These are phyloP conservation scores for Chlorella sp. DNA, from an alignment of 139 green algal genomes.

Conservation along the genomic window DNA sequence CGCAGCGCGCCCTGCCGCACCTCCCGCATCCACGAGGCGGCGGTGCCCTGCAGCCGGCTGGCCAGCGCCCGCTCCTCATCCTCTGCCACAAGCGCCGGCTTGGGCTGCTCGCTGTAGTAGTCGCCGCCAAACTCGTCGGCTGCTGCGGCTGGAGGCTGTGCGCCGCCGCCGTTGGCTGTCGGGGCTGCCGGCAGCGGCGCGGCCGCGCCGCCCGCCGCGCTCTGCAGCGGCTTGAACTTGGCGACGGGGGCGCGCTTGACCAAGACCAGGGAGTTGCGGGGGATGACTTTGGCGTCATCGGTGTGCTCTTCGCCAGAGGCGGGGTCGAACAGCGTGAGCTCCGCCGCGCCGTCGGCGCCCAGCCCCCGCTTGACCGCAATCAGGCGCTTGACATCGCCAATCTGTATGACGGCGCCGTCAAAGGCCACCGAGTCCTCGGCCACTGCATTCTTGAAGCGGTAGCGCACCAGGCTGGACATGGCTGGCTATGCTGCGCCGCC, in stretches of 20 bases:
- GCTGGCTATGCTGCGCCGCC: background rate
- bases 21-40: conserved; percentile 43
- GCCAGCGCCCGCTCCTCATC: conserved; percentile 43
- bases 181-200: background rate
- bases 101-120: conserved; percentile 35
- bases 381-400: conserved; percentile 81
- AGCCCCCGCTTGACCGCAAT: conserved; percentile 84
- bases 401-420: conserved; percentile 78
- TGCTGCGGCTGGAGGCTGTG: background rate
- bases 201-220: conserved; percentile 7
- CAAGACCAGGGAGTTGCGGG: conserved; percentile 69
- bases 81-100: conserved; percentile 28
- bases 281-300: conserved; percentile 73
- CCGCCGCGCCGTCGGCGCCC: conserved; percentile 59
- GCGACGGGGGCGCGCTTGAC: conserved; percentile 69
- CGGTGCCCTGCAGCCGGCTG: conserved; percentile 40
- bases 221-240: conserved; percentile 41
- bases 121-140: conserved; percentile 50
- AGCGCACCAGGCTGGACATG: conserved; percentile 58
- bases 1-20: conserved; percentile 52
- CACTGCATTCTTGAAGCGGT: conserved; percentile 77
- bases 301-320: conserved; percentile 61
- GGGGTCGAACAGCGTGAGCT: conserved; percentile 76
- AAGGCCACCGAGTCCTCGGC: conserved; percentile 72
- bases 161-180: background rate